phyloP scores from a whole-genome alignment of 2,329 filamentous ascomycete genomes.

The Aspergillus texensis region DNA sequence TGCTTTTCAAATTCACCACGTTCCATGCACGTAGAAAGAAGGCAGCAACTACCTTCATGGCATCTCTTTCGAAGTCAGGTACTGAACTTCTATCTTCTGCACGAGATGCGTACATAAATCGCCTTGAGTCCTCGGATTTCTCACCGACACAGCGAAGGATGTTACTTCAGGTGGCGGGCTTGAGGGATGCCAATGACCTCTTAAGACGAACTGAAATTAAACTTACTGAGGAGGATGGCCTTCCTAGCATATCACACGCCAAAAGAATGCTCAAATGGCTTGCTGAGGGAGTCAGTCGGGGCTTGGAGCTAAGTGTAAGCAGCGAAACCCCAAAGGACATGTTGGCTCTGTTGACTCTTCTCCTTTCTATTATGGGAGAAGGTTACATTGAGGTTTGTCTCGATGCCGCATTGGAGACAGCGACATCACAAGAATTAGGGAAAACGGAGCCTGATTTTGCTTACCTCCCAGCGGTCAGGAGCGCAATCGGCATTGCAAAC shows the following conservation, averaged over 20 bases:
- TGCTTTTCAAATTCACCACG: conserved; percentile 96
- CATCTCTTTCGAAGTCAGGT: conserved; percentile 84
- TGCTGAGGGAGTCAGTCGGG: conserved; percentile 88
- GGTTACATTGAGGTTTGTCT: conserved; percentile 71
- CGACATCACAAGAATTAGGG: conserved; percentile 72
- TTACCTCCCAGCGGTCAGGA: conserved; percentile 77
- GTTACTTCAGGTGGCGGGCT: conserved; percentile 83
- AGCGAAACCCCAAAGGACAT: conserved; percentile 94
- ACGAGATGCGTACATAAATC: conserved; percentile 87
- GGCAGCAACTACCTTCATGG: conserved; percentile 87
- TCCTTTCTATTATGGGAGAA: conserved; percentile 85
- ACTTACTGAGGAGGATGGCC: conserved; percentile 85
- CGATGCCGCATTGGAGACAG: conserved; percentile 72
- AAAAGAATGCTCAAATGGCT: conserved; percentile 98
- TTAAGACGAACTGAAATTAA: conserved; percentile 80
- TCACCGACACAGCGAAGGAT: conserved; percentile 86
- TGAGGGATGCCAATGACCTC: conserved; percentile 69
- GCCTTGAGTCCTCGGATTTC: conserved; percentile 84
- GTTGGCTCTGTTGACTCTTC: conserved; percentile 76
- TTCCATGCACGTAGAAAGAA: conserved; percentile 83
- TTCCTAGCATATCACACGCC: conserved; percentile 79
- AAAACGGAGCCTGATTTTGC: conserved; percentile 86
- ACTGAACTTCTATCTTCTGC: conserved; percentile 86
- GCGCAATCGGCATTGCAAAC: conserved; percentile 85
- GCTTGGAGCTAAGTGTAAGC: conserved; percentile 83